Evolutionary conservation across 345 rosid species (phyloP).

Genomic region (Acer yangbiense): DNA sequence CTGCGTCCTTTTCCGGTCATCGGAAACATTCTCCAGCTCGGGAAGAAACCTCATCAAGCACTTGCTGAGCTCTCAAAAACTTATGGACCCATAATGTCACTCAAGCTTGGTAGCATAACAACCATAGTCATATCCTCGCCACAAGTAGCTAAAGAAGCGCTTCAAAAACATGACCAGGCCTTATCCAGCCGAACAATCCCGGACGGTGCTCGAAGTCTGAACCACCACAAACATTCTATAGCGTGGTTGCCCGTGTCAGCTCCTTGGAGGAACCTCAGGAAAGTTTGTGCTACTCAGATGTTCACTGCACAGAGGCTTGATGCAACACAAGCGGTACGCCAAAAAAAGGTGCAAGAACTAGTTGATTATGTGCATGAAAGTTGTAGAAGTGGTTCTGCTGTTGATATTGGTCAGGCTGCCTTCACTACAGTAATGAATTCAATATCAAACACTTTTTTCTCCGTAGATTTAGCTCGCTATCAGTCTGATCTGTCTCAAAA

Average conservation of each 20-base stretch:
- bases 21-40: slow-evolving; percentile 46
- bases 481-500: too few relatives aligned
- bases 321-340: neutral
- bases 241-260: slow-evolving; percentile 22
- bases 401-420: too few relatives aligned
- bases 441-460: too few relatives aligned
- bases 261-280: slow-evolving; percentile 42
- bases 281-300: slow-evolving; percentile 23
- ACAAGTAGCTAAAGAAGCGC: too few relatives aligned
- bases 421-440: too few relatives aligned
- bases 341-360: too few relatives aligned
- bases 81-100: slow-evolving; percentile 42
- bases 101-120: neutral
- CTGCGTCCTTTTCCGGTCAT: slow-evolving; percentile 30
- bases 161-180: slow-evolving; percentile 33
- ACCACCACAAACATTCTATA: slow-evolving; percentile 29
- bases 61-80: slow-evolving; percentile 39
- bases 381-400: too few relatives aligned
- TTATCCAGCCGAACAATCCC: slow-evolving; percentile 27
- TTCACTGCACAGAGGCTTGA: slow-evolving; percentile 25
- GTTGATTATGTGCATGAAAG: too few relatives aligned
- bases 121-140: too few relatives aligned
- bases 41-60: slow-evolving; percentile 37
- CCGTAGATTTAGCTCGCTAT: too few relatives aligned
- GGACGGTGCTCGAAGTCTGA: slow-evolving; percentile 14